Conservation (phyloP, 371 early-diverging fungal genomes). For the Lichtheimia ornata region DNA sequence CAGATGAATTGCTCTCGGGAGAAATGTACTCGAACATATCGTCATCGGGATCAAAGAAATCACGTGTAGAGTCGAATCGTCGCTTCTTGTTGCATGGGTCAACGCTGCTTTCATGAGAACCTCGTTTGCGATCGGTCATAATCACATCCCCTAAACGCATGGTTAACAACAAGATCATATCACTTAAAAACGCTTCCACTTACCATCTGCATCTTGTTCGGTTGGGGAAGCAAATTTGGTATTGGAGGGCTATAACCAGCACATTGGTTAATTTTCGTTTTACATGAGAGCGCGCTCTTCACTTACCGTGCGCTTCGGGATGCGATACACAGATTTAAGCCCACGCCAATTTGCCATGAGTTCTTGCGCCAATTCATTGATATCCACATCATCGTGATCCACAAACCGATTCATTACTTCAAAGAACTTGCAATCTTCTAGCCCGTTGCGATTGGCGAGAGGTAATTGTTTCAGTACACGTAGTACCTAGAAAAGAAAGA, state of each 20-base stretch:
- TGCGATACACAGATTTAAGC: slow-evolving; percentile 60
- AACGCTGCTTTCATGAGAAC: not conserved
- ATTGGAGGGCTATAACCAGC: not conserved
- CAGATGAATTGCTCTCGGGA: slow-evolving; percentile 14
- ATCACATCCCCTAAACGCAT: not conserved
- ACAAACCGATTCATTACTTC: slow-evolving; percentile 50
- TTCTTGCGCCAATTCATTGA: slow-evolving; percentile 33
- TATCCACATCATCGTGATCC: slow-evolving; percentile 36
- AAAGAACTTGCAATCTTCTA: slow-evolving; percentile 67
- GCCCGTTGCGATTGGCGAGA: slow-evolving; percentile 66
- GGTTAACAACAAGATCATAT: not conserved
- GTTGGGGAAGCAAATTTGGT: not conserved
- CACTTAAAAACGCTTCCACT: no score
- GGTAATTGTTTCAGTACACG: slow-evolving; percentile 59
- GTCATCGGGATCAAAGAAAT: slow-evolving; percentile 42
- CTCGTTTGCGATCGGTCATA: not conserved
- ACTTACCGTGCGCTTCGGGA: slow-evolving; percentile 50
- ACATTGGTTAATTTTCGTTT: not conserved
- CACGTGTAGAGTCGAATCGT: slow-evolving; percentile 30
- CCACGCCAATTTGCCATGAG: slow-evolving; percentile 52
- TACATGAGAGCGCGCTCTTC: not conserved
- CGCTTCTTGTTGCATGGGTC: slow-evolving; percentile 11
- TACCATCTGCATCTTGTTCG: not conserved
- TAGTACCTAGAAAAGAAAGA: slow-evolving; percentile 15
- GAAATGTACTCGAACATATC: slow-evolving; percentile 39